Base-by-base conservation (phyloP, 2,329 filamentous ascomycete genomes). In the Escovopsis sp. region DNA sequence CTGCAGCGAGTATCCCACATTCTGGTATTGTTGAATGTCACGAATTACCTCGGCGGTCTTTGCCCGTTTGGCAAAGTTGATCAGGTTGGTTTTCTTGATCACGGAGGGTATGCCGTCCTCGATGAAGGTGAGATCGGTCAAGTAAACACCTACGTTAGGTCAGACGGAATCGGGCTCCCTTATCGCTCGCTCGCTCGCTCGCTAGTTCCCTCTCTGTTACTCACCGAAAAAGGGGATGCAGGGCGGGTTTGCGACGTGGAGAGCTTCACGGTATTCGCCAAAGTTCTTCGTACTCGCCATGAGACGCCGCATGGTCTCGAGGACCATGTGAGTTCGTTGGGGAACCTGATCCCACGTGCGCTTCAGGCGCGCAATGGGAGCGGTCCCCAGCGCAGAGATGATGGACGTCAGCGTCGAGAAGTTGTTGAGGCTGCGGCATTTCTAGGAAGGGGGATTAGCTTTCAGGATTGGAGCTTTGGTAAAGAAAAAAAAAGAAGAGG, bases 281-380 rank as follows among this genome's bases (percentile, higher is more conserved):
- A 96, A 98, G 63, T 98, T 98, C 69, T 94, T 95, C 38, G 87
- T 94, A 62, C 87, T 95, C 19, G 84, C 85, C 87, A 98, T 98
- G 44, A 96, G 73, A 51, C 80, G 82, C 43, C 89, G 82, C 87
- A 98, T 94, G 40, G 77, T 81, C 62, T 98, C 91, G 33, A 98
- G 66, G 7, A 83, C 78, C 11, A 73, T 69, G 50, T 82, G 81
- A 2, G 86, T 91, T 50, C 87, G 83, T 43, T 85, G 81, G 45
- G 88, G 91, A 32, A 96, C 86, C 58, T 91, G 84, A 48, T 85
- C 80, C 91, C 91, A 98, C 4, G 91, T 98, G 50, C 91, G 73
- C 63, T 85, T 88, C 40, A 98, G 72, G 45, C 91, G 85, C 55
- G 93, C 86, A 50, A 98, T 95, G 2, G 91, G 91, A 11, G 91